Evolutionary conservation across 176 grass and related monocot genomes (phyloP), one percentile per base, ranked within the genome.

Genomic region (Avena eriantha): DNA sequence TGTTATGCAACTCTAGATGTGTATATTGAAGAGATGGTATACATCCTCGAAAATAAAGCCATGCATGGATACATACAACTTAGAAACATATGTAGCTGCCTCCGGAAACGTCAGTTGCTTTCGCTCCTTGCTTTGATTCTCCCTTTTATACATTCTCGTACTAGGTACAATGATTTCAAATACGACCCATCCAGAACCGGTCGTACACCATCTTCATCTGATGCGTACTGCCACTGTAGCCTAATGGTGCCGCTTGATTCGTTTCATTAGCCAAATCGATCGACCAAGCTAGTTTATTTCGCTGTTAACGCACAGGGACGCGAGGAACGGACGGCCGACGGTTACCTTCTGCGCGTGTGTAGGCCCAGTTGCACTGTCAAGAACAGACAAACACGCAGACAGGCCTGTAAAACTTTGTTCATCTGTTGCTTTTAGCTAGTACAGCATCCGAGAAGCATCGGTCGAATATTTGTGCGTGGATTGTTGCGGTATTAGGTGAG

Each of bases 51-150:
- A 50, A 50, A 50, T 50, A 2, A 14, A 50, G 53, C 16, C 4
- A 19, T 54, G 3, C 51, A 54, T 55, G 54, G 19, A 56, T 56
- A 56, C 1, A 19, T 56, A 56, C 53, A 5, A 55, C 18, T 17
- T 21, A 56, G 54, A 56, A 54, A 80, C 65, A 35, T 84, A 55
- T 23, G 12, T 89, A 73, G 67, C 59, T 56, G 69, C 68, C 31
- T 74, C 71, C 47, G 66, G 79, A 89, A 74, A 54, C 11, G 54
- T 66, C 21, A 24, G 88, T 89, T 50, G 78, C 83, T 81, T 80
- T 89, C 82, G 56, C 13, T 57, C 19, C 7, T 17, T 31, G 1
- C 26, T 22, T 47, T 13, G 82, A 67, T 45, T 57, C 83, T 12
- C 43, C 8, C 76, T 34, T 53, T 3, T 61, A 56, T 79, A 60